Base-by-base conservation (phyloP, 2,329 filamentous ascomycete species). In the Pseudocercospora pini-densiflorae region DNA sequence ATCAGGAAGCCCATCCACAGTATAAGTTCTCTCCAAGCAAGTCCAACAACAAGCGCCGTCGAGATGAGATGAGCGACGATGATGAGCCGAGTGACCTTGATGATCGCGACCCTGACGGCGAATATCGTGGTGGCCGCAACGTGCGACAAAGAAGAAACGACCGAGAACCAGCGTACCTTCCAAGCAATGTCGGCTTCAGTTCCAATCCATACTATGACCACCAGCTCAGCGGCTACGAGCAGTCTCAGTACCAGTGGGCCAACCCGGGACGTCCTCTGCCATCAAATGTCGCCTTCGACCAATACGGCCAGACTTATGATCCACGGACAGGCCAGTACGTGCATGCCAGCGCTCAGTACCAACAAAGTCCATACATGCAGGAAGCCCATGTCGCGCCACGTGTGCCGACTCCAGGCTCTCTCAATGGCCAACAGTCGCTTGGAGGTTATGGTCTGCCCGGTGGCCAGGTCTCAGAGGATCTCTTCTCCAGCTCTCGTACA, bases 11-110 rank as follows among this genome's bases (percentile, higher is more conserved):
- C 2, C 93, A 97, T 72, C 95, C 95, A 0, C 88, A 89, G 49
- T 99, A 98, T 84, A 98, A 97, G 79, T 99, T 98, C 81, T 91
- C 92, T 1, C 94, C 94, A 1, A 90, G 90, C 73, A 97, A 95
- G 80, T 79, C 83, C 16, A 81, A 78, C 43, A 87, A 85, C 72
- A 84, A 86, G 71, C 87, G 86, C 71, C 75, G 76, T 62, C 77
- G 77, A 63, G 74, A 73, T 21, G 73, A 78, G 23, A 66, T 74
- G 45, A 74, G 73, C 10, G 77, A 78, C 40, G 75, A 78, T 21
- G 76, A 73, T n/a, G 76, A 75, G 57, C 66, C 70, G 9, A 72
- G 73, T 62, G 76, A 77, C 31, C 69, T 77, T 1, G 77, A 78
- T 36, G 74, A 68, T 16, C 61, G 67, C 8, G 76, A 78, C 70